These are phyloP conservation scores for Microsporum ferrugineum DNA, from an alignment of 2,329 filamentous ascomycete species.

Conservation along the genomic window DNA sequence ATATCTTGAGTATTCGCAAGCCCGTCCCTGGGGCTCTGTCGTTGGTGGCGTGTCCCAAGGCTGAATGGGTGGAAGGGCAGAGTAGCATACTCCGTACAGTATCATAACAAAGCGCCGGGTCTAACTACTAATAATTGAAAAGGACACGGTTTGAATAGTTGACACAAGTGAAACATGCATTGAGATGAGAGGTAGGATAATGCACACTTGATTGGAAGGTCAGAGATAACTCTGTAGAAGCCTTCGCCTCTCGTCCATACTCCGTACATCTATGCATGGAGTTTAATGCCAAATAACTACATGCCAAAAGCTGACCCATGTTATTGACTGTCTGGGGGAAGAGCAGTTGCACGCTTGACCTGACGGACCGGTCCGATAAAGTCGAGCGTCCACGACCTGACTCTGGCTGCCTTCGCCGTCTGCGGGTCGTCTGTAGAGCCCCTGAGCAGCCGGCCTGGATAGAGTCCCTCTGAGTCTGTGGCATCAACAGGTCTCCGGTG, in stretches of 20 bases:
- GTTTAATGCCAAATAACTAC: too few relatives aligned
- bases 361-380: conserved; percentile 44
- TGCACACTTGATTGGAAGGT: not conserved
- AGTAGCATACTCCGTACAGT: not conserved
- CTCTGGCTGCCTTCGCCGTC: conserved; percentile 51
- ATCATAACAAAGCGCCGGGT: too few relatives aligned
- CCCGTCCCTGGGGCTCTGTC: not conserved
- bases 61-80: not conserved
- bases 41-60: not conserved
- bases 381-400: conserved; percentile 61
- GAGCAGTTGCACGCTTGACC: not conserved
- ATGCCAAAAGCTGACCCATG: not conserved
- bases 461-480: conserved; percentile 42
- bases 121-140: not conserved
- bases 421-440: conserved; percentile 37
- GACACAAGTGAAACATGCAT: not conserved
- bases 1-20: not conserved
- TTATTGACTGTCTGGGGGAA: conserved; percentile 28
- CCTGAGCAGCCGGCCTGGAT: conserved; percentile 17
- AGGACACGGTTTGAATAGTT: not conserved
- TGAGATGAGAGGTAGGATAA: not conserved
- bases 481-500: conserved; percentile 45
- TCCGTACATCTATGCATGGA: too few relatives aligned
- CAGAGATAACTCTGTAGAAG: not conserved
- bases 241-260: too few relatives aligned